Evolutionary conservation across 352 stramenopile genomes (phyloP).

Genomic region (Phytopythium litorale): DNA sequence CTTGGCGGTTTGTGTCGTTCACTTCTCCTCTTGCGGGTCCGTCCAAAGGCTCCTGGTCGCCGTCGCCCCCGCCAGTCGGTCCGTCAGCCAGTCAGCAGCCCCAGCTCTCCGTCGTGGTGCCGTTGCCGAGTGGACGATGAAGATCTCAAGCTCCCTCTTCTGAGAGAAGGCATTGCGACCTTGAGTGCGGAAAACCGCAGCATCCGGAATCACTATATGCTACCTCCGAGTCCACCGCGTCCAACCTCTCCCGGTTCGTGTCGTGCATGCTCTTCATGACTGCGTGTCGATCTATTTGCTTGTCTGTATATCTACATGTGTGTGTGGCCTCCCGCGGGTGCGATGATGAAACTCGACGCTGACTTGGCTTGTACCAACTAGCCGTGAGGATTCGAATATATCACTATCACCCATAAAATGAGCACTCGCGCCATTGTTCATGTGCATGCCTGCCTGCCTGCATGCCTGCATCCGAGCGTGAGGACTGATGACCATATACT

Average conservation of each 20-base stretch:
- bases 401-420: conserved; percentile 94
- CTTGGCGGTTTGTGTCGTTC: not conserved
- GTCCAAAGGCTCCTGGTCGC: conserved; percentile 10
- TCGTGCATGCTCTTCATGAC: not conserved
- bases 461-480: conserved; percentile 19
- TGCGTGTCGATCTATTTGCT: conserved; percentile 13
- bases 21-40: conserved; percentile 1
- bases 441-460: conserved; percentile 16
- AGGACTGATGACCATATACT: conserved; percentile 86
- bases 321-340: conserved; percentile 27
- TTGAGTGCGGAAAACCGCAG: conserved; percentile 71
- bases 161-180: conserved; percentile 41
- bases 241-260: conserved; percentile 8
- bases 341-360: conserved; percentile 83
- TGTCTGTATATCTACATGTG: conserved; percentile 15
- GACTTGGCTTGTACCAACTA: conserved; percentile 91
- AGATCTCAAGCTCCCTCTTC: conserved; percentile 89
- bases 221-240: conserved; percentile 66
- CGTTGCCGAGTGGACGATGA: conserved; percentile 44
- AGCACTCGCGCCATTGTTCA: conserved; percentile 42
- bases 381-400: conserved; percentile 88
- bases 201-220: conserved; percentile 91
- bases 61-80: too few relatives aligned
- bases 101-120: not conserved
- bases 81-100: not conserved